Conservation (phyloP, 192 early-diverging fungal species). For the Umbelopsis vinacea region DNA sequence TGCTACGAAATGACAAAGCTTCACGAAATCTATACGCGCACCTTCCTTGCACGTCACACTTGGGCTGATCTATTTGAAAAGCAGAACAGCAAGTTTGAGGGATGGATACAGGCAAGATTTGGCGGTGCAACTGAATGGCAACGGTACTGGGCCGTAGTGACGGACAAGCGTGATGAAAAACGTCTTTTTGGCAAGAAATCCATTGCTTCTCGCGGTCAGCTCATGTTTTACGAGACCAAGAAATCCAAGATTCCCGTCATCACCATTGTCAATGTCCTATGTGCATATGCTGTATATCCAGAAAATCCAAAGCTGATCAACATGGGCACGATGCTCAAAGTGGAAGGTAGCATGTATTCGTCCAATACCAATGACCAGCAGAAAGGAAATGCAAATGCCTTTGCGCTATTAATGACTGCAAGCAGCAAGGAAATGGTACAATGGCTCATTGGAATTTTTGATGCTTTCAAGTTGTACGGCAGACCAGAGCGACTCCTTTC, state of each 20-base stretch:
- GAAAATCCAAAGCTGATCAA: constrained; percentile 47
- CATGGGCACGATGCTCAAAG: constrained; percentile 37
- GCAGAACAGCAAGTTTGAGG: constrained; percentile 50
- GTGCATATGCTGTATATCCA: constrained; percentile 62
- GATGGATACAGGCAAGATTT: constrained; percentile 59
- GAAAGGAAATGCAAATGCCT: constrained; percentile 5
- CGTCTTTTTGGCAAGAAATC: constrained; percentile 50
- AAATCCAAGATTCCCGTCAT: constrained; percentile 55
- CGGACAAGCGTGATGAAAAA: constrained; percentile 55
- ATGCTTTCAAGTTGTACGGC: constrained; percentile 53
- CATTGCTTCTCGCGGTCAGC: constrained; percentile 48
- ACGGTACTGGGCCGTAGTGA: constrained; percentile 54
- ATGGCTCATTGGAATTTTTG: constrained; percentile 47
- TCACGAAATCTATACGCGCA: constrained; percentile 75
- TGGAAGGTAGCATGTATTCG: constrained; percentile 45
- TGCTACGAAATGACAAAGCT: constrained; percentile 77
- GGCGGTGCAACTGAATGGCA: constrained; percentile 52
- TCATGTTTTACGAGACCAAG: constrained; percentile 54
- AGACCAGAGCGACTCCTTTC: constrained; percentile 40
- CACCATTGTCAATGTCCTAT: constrained; percentile 55
- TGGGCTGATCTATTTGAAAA: constrained; percentile 56
- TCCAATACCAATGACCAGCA: constrained; percentile 23
- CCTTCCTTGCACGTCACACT: constrained; percentile 48
- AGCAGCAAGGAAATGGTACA: constrained; percentile 42
- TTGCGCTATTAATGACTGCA: constrained; percentile 35